Evolutionary conservation across 2,329 filamentous ascomycete species (phyloP).

Genomic region (Neofusicoccum sp.): DNA sequence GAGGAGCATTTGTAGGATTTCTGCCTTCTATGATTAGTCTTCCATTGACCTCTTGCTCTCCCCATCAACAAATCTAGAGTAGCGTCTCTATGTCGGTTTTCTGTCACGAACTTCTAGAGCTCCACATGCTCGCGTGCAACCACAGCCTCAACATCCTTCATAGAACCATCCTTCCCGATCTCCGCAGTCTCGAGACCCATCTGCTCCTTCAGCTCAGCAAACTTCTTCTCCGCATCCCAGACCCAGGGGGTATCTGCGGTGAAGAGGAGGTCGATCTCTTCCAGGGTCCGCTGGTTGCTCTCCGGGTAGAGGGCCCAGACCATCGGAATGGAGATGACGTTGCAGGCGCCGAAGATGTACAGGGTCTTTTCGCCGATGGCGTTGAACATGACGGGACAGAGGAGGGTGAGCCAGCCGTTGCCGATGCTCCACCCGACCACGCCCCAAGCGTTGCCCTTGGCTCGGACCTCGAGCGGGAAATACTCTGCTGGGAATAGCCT

Average conservation of each 20-base stretch:
- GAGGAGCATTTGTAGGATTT: too few species aligned
- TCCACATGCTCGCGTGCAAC: neutral
- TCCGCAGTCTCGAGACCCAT: neutral
- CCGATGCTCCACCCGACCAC: slow-evolving; percentile 75
- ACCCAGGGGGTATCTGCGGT: slow-evolving; percentile 65
- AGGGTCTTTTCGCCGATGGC: slow-evolving; percentile 68
- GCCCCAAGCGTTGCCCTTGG: slow-evolving; percentile 73
- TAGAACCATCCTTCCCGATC: neutral
- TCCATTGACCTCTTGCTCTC: too few species aligned
- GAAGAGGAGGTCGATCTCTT: slow-evolving; percentile 74
- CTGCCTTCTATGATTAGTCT: too few species aligned
- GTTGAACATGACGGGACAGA: slow-evolving; percentile 50
- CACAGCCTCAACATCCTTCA: neutral
- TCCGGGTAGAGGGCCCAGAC: slow-evolving; percentile 75
- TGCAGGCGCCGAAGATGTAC: slow-evolving; percentile 63
- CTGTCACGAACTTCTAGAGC: too few species aligned
- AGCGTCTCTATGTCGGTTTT: too few species aligned
- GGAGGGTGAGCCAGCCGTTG: slow-evolving; percentile 60
- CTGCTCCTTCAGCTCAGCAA: slow-evolving; percentile 23
- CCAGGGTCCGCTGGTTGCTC: slow-evolving; percentile 69
- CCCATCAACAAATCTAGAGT: too few species aligned
- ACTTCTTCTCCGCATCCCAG: slow-evolving; percentile 50
- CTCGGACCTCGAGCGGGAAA: slow-evolving; percentile 67
- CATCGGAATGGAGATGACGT: slow-evolving; percentile 61
- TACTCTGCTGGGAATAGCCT: slow-evolving; percentile 67